Conservation (phyloP, 257 asterid genomes). For the Penstemon newberryi region DNA sequence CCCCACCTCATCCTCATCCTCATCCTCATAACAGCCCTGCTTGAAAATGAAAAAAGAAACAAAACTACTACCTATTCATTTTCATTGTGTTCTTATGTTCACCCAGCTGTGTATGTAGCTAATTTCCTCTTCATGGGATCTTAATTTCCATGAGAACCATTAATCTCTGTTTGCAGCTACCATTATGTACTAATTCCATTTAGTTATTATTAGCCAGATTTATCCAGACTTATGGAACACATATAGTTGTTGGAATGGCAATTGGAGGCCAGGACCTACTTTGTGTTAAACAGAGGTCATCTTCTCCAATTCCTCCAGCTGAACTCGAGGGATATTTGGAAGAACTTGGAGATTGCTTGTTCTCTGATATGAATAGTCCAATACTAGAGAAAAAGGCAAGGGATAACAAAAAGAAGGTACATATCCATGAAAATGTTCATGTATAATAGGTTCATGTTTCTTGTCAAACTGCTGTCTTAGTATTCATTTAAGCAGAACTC, state of each 20-base stretch:
- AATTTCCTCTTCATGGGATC: conserved; percentile 22
- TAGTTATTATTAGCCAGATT: conserved; percentile 53
- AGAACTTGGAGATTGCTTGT: conserved; percentile 90
- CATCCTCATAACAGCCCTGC: not conserved
- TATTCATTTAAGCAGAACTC: conserved; percentile 22
- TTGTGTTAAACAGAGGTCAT: conserved; percentile 86
- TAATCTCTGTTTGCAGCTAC: conserved; percentile 6
- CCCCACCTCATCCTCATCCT: not conserved
- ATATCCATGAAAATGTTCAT: not conserved
- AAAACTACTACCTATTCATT: not conserved
- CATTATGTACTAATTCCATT: conserved; percentile 28
- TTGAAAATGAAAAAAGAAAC: not conserved
- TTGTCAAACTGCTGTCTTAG: not conserved
- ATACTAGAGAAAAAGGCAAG: conserved; percentile 62
- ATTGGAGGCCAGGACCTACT: conserved; percentile 98
- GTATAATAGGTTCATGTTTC: conserved; percentile 24
- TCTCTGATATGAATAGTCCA: conserved; percentile 80
- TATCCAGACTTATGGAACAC: conserved; percentile 93
- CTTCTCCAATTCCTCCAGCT: conserved; percentile 82
- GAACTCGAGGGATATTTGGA: conserved; percentile 91
- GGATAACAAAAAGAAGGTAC: conserved; percentile 66
- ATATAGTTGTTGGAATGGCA: conserved; percentile 89
- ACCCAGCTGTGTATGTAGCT: not conserved
- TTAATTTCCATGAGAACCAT: conserved; percentile 12
- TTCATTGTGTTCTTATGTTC: not conserved